Conservation (phyloP, 2,329 filamentous ascomycete species). For the Hypoxylon sp. region DNA sequence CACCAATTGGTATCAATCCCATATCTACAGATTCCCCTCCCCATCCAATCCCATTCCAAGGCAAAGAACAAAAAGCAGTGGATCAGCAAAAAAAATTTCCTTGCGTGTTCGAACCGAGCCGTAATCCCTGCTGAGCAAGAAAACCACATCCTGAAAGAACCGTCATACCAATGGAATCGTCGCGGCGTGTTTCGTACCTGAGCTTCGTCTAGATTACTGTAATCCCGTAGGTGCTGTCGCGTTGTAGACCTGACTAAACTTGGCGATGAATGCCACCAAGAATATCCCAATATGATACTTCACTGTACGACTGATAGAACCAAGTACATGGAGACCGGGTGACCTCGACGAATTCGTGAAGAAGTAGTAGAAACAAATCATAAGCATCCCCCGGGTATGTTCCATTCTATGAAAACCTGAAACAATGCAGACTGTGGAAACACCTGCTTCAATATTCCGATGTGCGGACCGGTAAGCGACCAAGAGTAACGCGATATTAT, state of each 20-base stretch:
- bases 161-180: conserved; percentile 11
- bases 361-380: conserved; percentile 10
- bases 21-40: conserved; percentile 36
- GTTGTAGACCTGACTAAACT: conserved; percentile 11
- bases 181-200: neutral
- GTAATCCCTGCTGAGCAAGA: conserved; percentile 23
- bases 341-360: conserved; percentile 14
- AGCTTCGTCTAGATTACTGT: conserved; percentile 8
- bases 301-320: neutral
- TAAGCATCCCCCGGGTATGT: conserved; percentile 12
- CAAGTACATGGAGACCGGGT: neutral
- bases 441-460: conserved; percentile 11
- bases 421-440: conserved; percentile 16
- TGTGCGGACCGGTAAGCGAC: conserved; percentile 16
- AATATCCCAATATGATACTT: conserved; percentile 9
- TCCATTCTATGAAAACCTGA: conserved; percentile 22
- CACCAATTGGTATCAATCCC: conserved; percentile 42
- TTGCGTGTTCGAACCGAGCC: conserved; percentile 19
- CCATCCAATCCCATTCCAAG: conserved; percentile 14
- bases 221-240: neutral
- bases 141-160: conserved; percentile 7
- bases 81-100: conserved; percentile 16
- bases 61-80: neutral
- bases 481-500: conserved; percentile 11
- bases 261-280: conserved; percentile 8